Base-by-base conservation (phyloP, 352 stramenopile genomes). In the Plasmopara viticola region DNA sequence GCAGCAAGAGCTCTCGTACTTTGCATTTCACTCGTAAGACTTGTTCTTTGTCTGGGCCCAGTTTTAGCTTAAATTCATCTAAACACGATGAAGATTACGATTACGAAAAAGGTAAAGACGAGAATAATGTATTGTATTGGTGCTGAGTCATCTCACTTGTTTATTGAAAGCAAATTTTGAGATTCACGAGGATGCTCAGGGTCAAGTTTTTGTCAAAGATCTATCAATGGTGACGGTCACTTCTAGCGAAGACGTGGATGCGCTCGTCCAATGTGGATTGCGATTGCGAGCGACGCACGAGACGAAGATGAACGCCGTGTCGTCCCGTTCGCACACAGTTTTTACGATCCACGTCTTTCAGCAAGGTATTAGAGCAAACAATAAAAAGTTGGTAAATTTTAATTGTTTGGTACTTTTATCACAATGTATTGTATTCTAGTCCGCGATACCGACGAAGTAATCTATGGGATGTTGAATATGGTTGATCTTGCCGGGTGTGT, bases 171-270 rank as follows among this genome's bases (percentile, higher is more conserved):
- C 86, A 47, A 90, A 89, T 49, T 94, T 94, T 45, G 86, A 97
- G 55, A 96, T 97, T 33, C 87, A 95, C 45, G 91, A 97, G 56
- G 91, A 97, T 51, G 78, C 82, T 6, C 80, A 95, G 53, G 90
- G 90, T 2, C 81, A 90, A 18, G 90, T 97, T 18, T 97, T 95
- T 41, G 87, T 97, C n/a, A 96, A 96, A 60, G 89, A 96, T 34
- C 58, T 97, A 13, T 79, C 87, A 2, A 86, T 95, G 70, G 87
- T 97, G 9, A 91, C 87, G 0, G 90, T 97, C n/a, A 85, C 73
- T 0, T 87, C 73, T 2, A 74, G 85, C 0, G 75, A 94, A 56
- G 86, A 97, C 49, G 89, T 85, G 0, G 79, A 90, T 42, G 74
- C 75, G 9, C 78, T 97, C 17, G 81, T 97, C 10, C 76, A 89